Base-by-base conservation (phyloP, 2,329 filamentous ascomycete species). In the Graphilbum sp. region DNA sequence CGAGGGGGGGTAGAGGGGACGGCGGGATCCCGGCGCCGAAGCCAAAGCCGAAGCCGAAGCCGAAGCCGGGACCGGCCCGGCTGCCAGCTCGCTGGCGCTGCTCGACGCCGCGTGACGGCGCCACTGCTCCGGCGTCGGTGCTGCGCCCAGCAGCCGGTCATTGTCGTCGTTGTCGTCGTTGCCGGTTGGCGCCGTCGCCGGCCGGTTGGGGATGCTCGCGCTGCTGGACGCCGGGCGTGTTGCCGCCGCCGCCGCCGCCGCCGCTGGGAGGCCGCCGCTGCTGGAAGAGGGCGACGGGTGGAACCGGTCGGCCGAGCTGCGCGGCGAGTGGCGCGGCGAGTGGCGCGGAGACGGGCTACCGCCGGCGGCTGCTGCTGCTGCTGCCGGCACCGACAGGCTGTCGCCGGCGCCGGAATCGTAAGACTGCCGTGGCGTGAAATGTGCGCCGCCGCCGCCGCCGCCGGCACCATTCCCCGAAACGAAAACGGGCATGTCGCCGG, bases 71-170 rank as follows among this genome's bases (percentile, higher is more conserved):
- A 16, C 4, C 21, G 19, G 19, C 21, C 27, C 27, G 23, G 23
- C 23, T n/a, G 27, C 10, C 27, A 29, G 11, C 27, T 29, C 27
- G 27, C 15, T 12, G 6, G 13, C 32, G 16, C 19, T 35, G 3
- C 25, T 23, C 7, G 57, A 63, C n/a, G 58, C 68, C 38, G 56
- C 70, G n/a, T n/a, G n/a, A n/a, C n/a, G n/a, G 46, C 54, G 69
- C 56, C 66, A 79, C 62, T 67, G 74, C 42, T 56, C 61, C 35
- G 71, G 72, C 2, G 72, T 70, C 1, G 74, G 73, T 2, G 70
- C 68, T 8, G 62, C 61, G 5, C 72, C 64, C 10, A 71, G 50
- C 4, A 78, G 61, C 15, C 67, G 65, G 46, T 79, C 72, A 4
- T 58, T 50, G 29, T 64, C 61, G 5, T 65, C 63, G 6, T 18